Base-by-base conservation (phyloP, 768 basidiomycete genomes). In the Cubamyces lactineus region DNA sequence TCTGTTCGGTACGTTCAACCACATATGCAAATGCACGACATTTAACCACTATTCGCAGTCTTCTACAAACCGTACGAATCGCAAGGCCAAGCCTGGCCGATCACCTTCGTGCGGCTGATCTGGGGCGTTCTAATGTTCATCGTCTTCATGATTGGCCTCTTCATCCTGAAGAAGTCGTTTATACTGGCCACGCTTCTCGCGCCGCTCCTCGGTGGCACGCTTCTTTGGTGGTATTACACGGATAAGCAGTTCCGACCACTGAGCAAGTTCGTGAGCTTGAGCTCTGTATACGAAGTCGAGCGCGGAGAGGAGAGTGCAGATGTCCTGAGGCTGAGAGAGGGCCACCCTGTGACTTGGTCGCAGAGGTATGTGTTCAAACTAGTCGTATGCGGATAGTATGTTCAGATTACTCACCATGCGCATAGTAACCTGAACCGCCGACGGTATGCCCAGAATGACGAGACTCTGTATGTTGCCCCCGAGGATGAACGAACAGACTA, bases 61-160 rank as follows among this genome's bases (percentile, higher is more conserved):
- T 98, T 96, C 79, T 97, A 97, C 79, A 98, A 98, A 71, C 96
- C 97, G 0, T 98, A 98, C 75, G 96, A 98, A 76, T 94, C 92
- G 2, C 91, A 91, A 67, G 97, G 97, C 2, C 95, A 98, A 77
- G 97, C 96, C 1, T 98, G 97, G 96, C 94, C 94, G 0, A 86
- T 98, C 67, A 96, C 97, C 0, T 98, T 96, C 73, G 83, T 87
- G 26, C 91, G 96, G 7, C 85, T 97, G 42, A 88, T 96, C 34
- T 93, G 92, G 89, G 96, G 92, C 47, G 84, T 98, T 58, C 72
- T 96, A 72, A 92, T 96, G 56, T 98, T 96, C 81, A 86, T 96
- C 58, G 72, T 95, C 47, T 97, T 98, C 81, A 98, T 98, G 97
- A 92, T 88, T 47, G 96, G 96, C 49, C 90, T 97, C 66, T 98